A percentile compares a stretch with the other conserved stretches of the same genome.
Evolutionary conservation across 2,329 filamentous ascomycete genomes (phyloP).

Genomic region (Cercospora janseana): DNA sequence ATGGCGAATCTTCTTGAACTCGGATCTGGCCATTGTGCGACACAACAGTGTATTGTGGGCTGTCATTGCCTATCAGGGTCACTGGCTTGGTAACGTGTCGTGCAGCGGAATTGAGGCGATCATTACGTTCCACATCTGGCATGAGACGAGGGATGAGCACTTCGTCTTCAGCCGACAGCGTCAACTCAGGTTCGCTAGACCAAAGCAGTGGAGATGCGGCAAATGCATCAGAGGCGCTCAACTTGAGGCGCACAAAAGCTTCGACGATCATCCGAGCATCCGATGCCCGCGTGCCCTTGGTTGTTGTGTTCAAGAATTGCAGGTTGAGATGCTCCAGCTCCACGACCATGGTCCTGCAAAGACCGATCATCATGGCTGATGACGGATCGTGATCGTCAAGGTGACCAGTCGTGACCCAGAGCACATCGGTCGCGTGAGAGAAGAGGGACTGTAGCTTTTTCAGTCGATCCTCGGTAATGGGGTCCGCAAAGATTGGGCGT

Average conservation of each 20-base stretch:
- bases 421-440: slow-evolving; percentile 16
- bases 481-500: slow-evolving; percentile 21
- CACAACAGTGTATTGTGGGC: slow-evolving; percentile 16
- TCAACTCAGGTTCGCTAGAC: slow-evolving; percentile 28
- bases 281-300: slow-evolving; percentile 2
- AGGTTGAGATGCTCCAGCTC: slow-evolving; percentile 23
- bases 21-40: slow-evolving; percentile 10
- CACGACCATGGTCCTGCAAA: slow-evolving; percentile 22
- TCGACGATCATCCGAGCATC: slow-evolving; percentile 21
- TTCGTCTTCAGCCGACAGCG: slow-evolving; percentile 19
- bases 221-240: slow-evolving; percentile 18
- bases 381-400: slow-evolving; percentile 18
- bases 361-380: slow-evolving; percentile 24
- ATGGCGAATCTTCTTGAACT: slow-evolving; percentile 19
- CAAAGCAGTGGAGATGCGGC: slow-evolving; percentile 15
- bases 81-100: slow-evolving; percentile 25
- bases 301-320: slow-evolving; percentile 23
- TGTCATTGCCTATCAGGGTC: not conserved
- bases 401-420: slow-evolving; percentile 22
- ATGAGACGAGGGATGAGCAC: slow-evolving; percentile 25
- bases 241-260: slow-evolving; percentile 18
- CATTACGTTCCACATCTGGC: slow-evolving; percentile 27
- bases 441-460: slow-evolving; percentile 21
- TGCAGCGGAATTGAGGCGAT: slow-evolving; percentile 31
- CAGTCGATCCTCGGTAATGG: slow-evolving; percentile 15